Evolutionary conservation across 177 flowering plant genomes (phyloP), one percentile per base, ranked within the genome.

Genomic region (Vitis hybrid): DNA sequence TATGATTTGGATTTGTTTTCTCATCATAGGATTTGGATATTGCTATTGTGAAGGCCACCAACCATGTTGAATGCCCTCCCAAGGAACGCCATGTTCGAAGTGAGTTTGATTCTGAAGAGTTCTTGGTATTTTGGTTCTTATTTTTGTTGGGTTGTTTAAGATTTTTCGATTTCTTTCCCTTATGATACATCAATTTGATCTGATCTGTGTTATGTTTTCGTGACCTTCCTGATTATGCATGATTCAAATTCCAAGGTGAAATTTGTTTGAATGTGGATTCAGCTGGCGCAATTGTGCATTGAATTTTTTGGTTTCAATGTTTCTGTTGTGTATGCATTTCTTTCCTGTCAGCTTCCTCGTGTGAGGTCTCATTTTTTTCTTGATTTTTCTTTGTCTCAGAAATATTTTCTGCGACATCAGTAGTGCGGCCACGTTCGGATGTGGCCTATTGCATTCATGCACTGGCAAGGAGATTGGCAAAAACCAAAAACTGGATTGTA

Each of bases 361-460:
- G 7, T 8, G 47, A 38, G 47, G 47, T 24, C 47, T 38, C 10
- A 38, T 66, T 55, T 2, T 70, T 13, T 66, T n/a, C 72, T 33
- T 50, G 60, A 15, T 49, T 4, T 19, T 65, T 53, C 4, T 55
- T 51, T 69, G 63, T 22, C n/a, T 13, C 78, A 95, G 99, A 83
- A 77, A 89, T 95, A 11, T 85, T 87, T 75, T 77, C 83, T 2
- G 94, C 97, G 0, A 90, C 95, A 60, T 87, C 95, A 2, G 87
- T 81, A 1, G 78, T 78, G 54, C 83, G 89, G 0, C 99, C 99
- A n/a, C 82, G 99, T 15, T 97, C 99, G 51, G 99, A 93, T 78
- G 97, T 95, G 24, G 92, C 93, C 17, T 95, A 91, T 69, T 95
- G 99, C 78, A 95, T 95, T 70, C 94, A 93, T 79, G 94, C 97